Conservation (phyloP, 129 eudicot genomes). For the Daucus carota region DH1_v3.0 NC_030386.2:3689001-3689500, state of each 20-base stretch:
- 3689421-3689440: neutral
- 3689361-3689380: neutral
- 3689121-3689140: neutral
- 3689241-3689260: neutral
- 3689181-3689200: neutral
- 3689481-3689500: slow-evolving; percentile 39
- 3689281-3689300: neutral
- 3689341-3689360: neutral
- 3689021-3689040: too few species aligned
- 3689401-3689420: neutral
- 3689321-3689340: neutral
- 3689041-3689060: neutral
- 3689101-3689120: neutral
- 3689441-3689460: neutral
- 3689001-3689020: too few species aligned
- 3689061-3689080: neutral
- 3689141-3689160: neutral
- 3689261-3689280: neutral
- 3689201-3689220: neutral
- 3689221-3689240: neutral
- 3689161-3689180: neutral
- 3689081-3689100: neutral
- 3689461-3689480: neutral
- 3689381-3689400: neutral
- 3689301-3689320: neutral